A percentile compares a stretch with the other conserved stretches of the same genome.
phyloP scores from a whole-genome alignment of 805 yeast species.

The Cyberlindnera japonica region DNA sequence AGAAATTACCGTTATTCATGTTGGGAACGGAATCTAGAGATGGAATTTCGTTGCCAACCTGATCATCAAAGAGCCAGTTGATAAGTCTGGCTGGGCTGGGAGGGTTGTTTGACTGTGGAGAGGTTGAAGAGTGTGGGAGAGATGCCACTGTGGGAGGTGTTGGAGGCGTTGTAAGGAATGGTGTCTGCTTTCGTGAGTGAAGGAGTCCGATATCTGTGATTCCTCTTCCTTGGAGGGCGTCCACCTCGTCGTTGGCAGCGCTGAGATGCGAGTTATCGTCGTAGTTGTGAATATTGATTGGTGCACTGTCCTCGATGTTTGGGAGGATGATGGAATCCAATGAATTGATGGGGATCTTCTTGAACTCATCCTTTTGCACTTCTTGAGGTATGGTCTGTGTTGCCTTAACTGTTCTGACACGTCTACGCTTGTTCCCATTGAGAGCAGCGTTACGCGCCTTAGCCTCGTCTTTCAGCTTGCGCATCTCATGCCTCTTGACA shows the following conservation, averaged over 20 bases:
- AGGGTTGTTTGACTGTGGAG: slow-evolving; percentile 5
- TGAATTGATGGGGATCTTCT: slow-evolving; percentile 24
- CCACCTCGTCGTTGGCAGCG: slow-evolving; percentile 30
- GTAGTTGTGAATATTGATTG: slow-evolving; percentile 24
- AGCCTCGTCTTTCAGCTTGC: slow-evolving; percentile 27
- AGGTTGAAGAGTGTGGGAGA: neutral
- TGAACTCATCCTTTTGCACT: neutral
- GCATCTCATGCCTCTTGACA: slow-evolving; percentile 38
- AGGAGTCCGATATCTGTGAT: neutral
- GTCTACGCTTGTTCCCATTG: too few relatives aligned
- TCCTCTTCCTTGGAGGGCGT: slow-evolving; percentile 17
- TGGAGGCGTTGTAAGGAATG: slow-evolving; percentile 11
- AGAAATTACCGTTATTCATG: slow-evolving; percentile 24
- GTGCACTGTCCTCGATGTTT: slow-evolving; percentile 21
- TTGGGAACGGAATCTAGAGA: slow-evolving; percentile 18
- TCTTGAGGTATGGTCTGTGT: too few relatives aligned
- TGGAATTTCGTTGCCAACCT: slow-evolving; percentile 11
- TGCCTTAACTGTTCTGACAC: slow-evolving; percentile 12
- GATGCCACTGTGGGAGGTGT: slow-evolving; percentile 1
- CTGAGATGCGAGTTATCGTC: slow-evolving; percentile 22
- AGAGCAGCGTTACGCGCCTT: slow-evolving; percentile 17
- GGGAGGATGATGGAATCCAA: slow-evolving; percentile 28
- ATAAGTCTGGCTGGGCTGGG: slow-evolving; percentile 25
- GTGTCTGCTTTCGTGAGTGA: neutral
- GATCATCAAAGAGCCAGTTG: slow-evolving; percentile 29